Evolutionary conservation across 495 filamentous ascomycete species (phyloP).

Genomic region (Penicillium roqueforti): DNA sequence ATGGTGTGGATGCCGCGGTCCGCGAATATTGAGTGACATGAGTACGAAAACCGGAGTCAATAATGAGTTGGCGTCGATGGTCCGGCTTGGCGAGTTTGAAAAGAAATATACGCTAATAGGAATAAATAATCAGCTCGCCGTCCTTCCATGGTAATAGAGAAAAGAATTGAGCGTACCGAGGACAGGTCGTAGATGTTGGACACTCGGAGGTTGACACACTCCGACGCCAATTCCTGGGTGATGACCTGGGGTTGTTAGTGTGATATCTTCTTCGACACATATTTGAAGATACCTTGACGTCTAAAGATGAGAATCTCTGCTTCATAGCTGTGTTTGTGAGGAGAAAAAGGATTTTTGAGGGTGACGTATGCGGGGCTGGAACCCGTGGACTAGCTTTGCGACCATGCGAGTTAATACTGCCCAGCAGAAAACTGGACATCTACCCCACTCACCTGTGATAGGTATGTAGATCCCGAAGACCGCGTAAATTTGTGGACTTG

Average conservation of each 20-base stretch:
- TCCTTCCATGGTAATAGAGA: background rate
- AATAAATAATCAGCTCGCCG: background rate
- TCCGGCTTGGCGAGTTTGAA: slow-evolving; percentile 88
- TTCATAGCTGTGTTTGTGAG: slow-evolving; percentile 61
- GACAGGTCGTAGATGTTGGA: slow-evolving; percentile 95
- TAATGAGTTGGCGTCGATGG: slow-evolving; percentile 76
- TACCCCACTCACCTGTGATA: background rate
- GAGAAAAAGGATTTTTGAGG: slow-evolving; percentile 33
- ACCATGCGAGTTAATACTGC: background rate
- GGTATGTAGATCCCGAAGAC: background rate
- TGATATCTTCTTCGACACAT: background rate
- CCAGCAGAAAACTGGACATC: background rate
- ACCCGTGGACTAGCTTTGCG: slow-evolving; percentile 5
- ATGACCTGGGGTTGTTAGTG: slow-evolving; percentile 60
- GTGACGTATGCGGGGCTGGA: slow-evolving; percentile 50
- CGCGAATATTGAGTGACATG: slow-evolving; percentile 88
- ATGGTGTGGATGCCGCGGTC: slow-evolving; percentile 76
- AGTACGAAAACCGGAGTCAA: slow-evolving; percentile 94
- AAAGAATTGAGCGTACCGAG: slow-evolving; percentile 46
- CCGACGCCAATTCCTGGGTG: slow-evolving; percentile 78
- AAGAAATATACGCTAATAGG: slow-evolving; percentile 76
- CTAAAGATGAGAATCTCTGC: slow-evolving; percentile 91
- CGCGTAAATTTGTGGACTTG: background rate
- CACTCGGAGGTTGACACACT: slow-evolving; percentile 72
- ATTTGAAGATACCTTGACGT: slow-evolving; percentile 63